A percentile compares a stretch with the other conserved stretches of the same genome.
phyloP scores from a whole-genome alignment of 768 basidiomycete species.

The Auricularia sp. region DNA sequence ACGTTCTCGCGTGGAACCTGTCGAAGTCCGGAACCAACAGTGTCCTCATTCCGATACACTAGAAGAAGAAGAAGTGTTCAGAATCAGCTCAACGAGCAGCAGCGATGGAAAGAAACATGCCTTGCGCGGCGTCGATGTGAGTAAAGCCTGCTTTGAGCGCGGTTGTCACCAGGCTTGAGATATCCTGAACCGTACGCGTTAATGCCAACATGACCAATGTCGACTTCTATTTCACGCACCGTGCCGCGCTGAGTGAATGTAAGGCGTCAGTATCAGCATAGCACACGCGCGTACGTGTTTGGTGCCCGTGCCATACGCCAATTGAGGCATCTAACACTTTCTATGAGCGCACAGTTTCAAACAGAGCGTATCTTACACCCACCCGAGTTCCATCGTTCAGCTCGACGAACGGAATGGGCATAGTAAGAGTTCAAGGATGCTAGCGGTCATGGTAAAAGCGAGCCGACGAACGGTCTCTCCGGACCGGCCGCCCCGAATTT shows the following conservation, averaged over 20 bases:
- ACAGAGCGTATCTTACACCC: neutral
- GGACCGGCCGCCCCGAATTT: no score
- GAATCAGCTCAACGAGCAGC: neutral
- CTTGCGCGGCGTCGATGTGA: neutral
- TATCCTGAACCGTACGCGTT: neutral
- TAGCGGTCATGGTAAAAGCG: neutral
- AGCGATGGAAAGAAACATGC: neutral
- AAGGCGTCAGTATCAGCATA: neutral
- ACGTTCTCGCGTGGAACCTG: neutral
- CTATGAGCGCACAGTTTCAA: neutral
- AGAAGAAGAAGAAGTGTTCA: neutral
- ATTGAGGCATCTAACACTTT: neutral
- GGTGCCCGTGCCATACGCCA: neutral
- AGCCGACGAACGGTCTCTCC: no score
- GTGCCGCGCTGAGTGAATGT: neutral
- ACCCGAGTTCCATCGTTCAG: neutral
- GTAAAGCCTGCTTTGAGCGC: neutral
- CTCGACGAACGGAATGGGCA: neutral
- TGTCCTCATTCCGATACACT: constrained; percentile 1
- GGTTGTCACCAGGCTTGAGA: neutral
- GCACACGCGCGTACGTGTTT: neutral
- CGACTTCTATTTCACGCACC: neutral
- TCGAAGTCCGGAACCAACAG: neutral
- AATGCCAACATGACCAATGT: neutral
- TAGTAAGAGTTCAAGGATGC: neutral